Conservation (phyloP, 768 basidiomycete species). For the Rhodocollybia butyracea region DNA sequence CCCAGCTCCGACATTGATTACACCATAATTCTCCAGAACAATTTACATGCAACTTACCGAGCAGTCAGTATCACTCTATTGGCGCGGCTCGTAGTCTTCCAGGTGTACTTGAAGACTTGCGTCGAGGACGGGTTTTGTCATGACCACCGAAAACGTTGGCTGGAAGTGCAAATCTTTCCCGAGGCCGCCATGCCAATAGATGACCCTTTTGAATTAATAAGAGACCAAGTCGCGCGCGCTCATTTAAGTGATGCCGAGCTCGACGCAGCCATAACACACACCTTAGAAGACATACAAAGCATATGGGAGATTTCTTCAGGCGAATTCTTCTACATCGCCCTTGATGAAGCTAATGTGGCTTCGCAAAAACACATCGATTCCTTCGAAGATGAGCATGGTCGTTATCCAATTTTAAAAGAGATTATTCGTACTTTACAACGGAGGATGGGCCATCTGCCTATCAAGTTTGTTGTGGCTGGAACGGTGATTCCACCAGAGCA, state of each 20-base stretch:
- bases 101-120: no score
- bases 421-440: neutral
- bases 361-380: neutral
- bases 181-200: neutral
- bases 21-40: no score
- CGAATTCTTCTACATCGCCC: constrained; percentile 3
- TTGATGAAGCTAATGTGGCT: constrained; percentile 7
- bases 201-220: neutral
- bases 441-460: neutral
- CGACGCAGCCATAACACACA: neutral
- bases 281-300: neutral
- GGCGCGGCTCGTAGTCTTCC: no score
- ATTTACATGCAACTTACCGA: no score
- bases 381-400: neutral
- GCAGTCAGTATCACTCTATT: no score
- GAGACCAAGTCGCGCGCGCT: neutral
- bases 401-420: constrained; percentile 7
- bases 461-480: constrained; percentile 1
- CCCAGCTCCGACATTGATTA: no score
- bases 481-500: constrained; percentile 2
- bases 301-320: neutral
- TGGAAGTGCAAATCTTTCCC: neutral
- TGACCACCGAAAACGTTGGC: constrained; percentile 4
- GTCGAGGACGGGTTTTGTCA: no score
- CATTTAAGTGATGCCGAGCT: neutral